Conservation (phyloP, 2,329 filamentous ascomycete species). For the Botrytis squamosa region DNA sequence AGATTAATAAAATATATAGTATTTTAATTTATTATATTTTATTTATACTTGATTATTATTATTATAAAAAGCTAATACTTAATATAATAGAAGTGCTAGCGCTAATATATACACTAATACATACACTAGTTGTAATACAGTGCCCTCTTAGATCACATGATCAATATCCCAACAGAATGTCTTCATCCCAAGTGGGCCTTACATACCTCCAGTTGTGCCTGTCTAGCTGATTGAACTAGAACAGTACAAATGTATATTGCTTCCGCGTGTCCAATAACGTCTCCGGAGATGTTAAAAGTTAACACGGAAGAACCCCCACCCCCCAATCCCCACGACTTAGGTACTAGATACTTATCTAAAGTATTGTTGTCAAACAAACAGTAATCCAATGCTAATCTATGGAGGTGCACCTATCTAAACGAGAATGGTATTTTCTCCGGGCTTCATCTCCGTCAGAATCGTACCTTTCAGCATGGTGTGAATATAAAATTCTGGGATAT, state of each 20-base stretch:
- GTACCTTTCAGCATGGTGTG: not conserved
- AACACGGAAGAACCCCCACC: not conserved
- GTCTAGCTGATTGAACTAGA: not conserved
- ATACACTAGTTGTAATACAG: no score
- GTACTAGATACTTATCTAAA: constrained; percentile 2
- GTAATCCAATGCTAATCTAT: constrained; percentile 3
- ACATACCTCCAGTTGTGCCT: not conserved
- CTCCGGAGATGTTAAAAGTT: not conserved
- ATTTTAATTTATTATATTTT: no score
- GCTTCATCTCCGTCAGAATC: constrained; percentile 10
- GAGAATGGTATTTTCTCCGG: not conserved
- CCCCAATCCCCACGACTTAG: not conserved
- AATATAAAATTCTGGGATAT: not conserved
- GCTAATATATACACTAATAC: no score
- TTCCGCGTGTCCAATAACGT: not conserved
- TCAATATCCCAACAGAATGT: no score
- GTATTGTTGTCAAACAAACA: not conserved
- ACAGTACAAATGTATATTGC: not conserved
- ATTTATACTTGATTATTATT: no score
- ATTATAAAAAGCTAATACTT: no score
- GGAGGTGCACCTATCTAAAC: not conserved
- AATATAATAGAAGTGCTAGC: no score
- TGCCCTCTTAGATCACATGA: no score
- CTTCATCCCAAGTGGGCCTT: constrained; percentile 6
- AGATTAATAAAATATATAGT: no score